Evolutionary conservation across 208 protist species (phyloP).

Genomic region (Trichomonas vaginalis): DNA sequence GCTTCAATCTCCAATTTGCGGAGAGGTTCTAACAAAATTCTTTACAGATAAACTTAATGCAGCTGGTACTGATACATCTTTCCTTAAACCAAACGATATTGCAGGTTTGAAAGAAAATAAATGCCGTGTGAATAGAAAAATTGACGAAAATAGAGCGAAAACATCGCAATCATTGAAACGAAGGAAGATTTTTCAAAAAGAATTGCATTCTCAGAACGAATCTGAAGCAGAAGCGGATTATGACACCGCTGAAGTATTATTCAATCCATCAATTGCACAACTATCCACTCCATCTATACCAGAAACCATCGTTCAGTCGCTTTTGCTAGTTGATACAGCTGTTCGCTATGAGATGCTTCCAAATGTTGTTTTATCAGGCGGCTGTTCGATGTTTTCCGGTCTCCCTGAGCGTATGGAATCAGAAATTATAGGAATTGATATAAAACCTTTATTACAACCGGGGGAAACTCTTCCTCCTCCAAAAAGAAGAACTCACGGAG

Average conservation of each 20-base stretch:
- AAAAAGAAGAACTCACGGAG: not conserved
- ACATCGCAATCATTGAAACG: conserved; percentile 22
- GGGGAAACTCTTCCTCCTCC: conserved; percentile 32
- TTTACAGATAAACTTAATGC: not conserved
- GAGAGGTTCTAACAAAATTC: conserved; percentile 19
- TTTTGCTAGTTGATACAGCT: conserved; percentile 41
- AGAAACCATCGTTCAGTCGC: conserved; percentile 33
- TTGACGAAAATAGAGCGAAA: not conserved
- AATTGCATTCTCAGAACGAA: not conserved
- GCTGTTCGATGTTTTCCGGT: conserved; percentile 35
- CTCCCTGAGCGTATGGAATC: conserved; percentile 31
- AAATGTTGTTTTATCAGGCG: conserved; percentile 44
- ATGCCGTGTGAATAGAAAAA: not conserved
- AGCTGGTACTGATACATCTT: not conserved
- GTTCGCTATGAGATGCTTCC: conserved; percentile 36
- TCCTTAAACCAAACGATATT: conserved; percentile 21
- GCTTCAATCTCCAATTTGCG: not conserved
- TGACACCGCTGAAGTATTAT: not conserved
- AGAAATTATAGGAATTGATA: conserved; percentile 26
- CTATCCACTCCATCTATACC: conserved; percentile 33
- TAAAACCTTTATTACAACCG: not conserved
- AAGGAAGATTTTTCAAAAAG: conserved; percentile 26
- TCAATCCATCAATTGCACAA: not conserved
- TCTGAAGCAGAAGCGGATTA: conserved; percentile 33
- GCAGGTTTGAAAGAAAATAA: conserved; percentile 27